These are phyloP conservation scores for Talaromyces sp. DNA, from an alignment of 2,329 filamentous ascomycete genomes.

Conservation along the genomic window DNA sequence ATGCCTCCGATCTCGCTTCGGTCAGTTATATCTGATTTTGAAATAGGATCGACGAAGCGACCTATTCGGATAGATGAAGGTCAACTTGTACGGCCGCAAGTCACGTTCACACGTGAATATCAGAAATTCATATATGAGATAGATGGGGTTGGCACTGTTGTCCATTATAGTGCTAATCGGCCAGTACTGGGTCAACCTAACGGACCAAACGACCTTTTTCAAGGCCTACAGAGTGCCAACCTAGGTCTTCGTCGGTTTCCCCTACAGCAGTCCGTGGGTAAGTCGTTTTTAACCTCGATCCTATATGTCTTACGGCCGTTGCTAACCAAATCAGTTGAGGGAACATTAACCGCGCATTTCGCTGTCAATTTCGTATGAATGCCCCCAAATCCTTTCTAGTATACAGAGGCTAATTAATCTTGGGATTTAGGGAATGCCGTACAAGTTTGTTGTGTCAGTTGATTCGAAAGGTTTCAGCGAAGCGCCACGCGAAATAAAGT, in stretches of 20 bases:
- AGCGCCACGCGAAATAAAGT: conserved; percentile 39
- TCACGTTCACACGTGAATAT: conserved; percentile 29
- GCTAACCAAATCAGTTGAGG: conserved; percentile 22
- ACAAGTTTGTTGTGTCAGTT: conserved; percentile 54
- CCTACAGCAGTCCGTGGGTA: conserved; percentile 29
- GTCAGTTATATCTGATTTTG: conserved; percentile 29
- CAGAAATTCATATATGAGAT: conserved; percentile 30
- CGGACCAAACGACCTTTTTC: conserved; percentile 61
- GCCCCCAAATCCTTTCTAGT: background rate
- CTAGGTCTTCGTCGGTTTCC: conserved; percentile 45
- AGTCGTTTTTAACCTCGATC: conserved; percentile 11
- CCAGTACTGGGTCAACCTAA: conserved; percentile 46
- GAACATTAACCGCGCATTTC: conserved; percentile 44
- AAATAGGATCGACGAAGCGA: conserved; percentile 25
- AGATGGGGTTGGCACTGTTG: conserved; percentile 41
- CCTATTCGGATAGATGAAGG: conserved; percentile 20
- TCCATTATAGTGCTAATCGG: conserved; percentile 55
- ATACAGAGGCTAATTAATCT: conserved; percentile 5
- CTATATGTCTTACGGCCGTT: background rate
- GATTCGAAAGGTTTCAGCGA: conserved; percentile 39
- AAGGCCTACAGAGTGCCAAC: conserved; percentile 41
- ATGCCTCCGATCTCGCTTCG: conserved; percentile 25
- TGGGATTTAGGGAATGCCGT: conserved; percentile 50
- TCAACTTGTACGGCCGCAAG: conserved; percentile 24
- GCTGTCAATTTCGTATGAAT: conserved; percentile 44